Evolutionary conservation across 2,329 filamentous ascomycete species (phyloP).

Genomic region (Tolypocladium ovalisporum): DNA sequence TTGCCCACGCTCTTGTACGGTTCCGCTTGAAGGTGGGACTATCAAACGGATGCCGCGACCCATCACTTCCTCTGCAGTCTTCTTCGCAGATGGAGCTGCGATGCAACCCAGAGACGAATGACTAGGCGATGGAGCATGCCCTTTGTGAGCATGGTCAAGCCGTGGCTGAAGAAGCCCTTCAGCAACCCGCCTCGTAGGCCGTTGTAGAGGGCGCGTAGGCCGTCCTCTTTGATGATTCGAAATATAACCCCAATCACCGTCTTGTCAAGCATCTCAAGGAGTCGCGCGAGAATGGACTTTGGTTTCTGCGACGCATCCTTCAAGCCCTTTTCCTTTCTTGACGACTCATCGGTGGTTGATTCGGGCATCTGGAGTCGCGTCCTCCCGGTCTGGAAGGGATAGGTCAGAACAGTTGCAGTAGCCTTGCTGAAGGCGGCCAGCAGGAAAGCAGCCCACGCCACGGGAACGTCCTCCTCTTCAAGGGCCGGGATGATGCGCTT

Average conservation of each 20-base stretch:
- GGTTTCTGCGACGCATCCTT: not conserved
- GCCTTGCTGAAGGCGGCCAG: conserved; percentile 70
- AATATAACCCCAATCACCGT: conserved; percentile 56
- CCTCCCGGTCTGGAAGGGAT: conserved; percentile 81
- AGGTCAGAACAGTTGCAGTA: conserved; percentile 64
- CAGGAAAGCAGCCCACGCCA: conserved; percentile 31
- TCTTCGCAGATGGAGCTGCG: conserved; percentile 15
- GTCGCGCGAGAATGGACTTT: conserved; percentile 4
- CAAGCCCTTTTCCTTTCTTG: conserved; percentile 5
- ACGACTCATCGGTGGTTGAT: conserved; percentile 5
- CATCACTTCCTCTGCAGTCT: conserved; percentile 5
- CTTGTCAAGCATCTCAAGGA: conserved; percentile 16
- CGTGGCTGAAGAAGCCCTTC: conserved; percentile 78
- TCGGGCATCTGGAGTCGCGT: conserved; percentile 58
- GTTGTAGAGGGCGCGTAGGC: conserved; percentile 58
- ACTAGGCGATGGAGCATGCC: conserved; percentile 63
- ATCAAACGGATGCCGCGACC: not conserved
- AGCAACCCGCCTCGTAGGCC: conserved; percentile 67
- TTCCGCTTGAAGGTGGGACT: not conserved
- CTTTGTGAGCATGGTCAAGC: conserved; percentile 80
- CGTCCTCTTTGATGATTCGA: conserved; percentile 50
- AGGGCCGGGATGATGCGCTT: conserved; percentile 41
- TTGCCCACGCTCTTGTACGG: not conserved
- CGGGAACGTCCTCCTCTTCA: conserved; percentile 27
- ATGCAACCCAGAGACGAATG: conserved; percentile 58